Evolutionary conservation across 805 yeast species (phyloP), one percentile per base, ranked within the genome.

Genomic region (Cyberlindnera suaveolens): DNA sequence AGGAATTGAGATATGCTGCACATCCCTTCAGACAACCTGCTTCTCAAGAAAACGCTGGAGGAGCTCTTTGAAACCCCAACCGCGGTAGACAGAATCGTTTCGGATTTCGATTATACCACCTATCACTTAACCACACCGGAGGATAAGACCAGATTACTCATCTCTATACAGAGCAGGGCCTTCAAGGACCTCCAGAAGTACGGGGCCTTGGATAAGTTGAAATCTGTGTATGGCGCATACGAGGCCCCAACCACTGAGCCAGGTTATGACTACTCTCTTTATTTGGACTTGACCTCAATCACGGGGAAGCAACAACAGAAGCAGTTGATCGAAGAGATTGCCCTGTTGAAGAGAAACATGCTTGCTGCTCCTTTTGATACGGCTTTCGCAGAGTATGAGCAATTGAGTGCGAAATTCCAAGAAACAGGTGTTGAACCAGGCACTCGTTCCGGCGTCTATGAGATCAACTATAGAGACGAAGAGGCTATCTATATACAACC

Each of bases 71-170:
- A 70, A 18, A 67, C 63, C 20, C 72, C 77, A 3, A 62, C 74
- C 39, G 66, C 78, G 6, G 70, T 88, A 49, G 97, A 93, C 65
- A 78, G 97, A 63, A 80, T 91, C 48, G 78, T 93, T 49, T 82
- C 95, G 33, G 99, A 93, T 68, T 93, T 93, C 56, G 99, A 93
- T 65, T 88, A 88, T 67, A 95, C 96, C 39, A 85, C 93, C 27
- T 90, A 85, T 66, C 98, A 91, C 64, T 71, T 93, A 48, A 83
- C 96, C 38, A 91, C 95, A n/a, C 86, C 90, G 3, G 89, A 81
- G 52, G 71, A 78, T 47, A 86, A 83, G 66, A 63, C 80, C 31
- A 56, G 75, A 60, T 65, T 88, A 45, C 67, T 84, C 50, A 67
- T 88, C 20, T 83, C 93, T 19, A 70, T 88, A 41, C 77, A 74